A percentile compares a stretch with the other conserved stretches of the same genome.
phyloP scores from a whole-genome alignment of 306 rosid genomes.

The Trifolium repens region DNA sequence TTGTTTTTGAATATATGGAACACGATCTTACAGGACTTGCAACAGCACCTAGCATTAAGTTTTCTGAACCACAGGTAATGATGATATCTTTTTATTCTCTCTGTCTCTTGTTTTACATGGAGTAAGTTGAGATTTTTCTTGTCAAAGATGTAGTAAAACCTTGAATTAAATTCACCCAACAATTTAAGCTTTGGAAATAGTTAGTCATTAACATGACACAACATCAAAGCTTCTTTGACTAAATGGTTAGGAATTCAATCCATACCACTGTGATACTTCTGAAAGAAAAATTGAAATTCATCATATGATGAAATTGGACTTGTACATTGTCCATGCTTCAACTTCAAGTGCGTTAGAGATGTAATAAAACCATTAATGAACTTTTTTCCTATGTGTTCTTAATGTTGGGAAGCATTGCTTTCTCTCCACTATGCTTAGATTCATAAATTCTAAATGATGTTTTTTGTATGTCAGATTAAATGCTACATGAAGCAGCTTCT shows the following conservation, averaged over 20 bases:
- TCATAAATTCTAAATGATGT: conserved; percentile 37
- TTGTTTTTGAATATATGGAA: conserved; percentile 92
- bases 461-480: conserved; percentile 60
- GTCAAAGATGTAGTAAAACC: conserved; percentile 2
- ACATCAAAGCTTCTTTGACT: too few species aligned
- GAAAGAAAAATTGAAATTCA: too few species aligned
- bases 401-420: conserved; percentile 22
- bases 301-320: not conserved
- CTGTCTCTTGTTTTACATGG: conserved; percentile 14
- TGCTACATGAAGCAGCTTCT: conserved; percentile 96
- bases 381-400: not conserved
- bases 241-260: too few species aligned
- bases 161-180: not conserved
- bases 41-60: conserved; percentile 67
- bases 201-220: too few species aligned
- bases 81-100: conserved; percentile 28
- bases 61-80: conserved; percentile 89
- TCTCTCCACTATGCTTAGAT: conserved; percentile 29
- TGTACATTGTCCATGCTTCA: not conserved
- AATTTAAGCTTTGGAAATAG: not conserved
- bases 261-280: too few species aligned
- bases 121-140: conserved; percentile 7
- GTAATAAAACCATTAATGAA: not conserved
- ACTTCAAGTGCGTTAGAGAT: not conserved
- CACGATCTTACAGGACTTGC: conserved; percentile 97